Evolutionary conservation across 192 early-diverging fungal species (phyloP), one percentile per base, ranked within the genome.

Genomic region (Phycomyces blakesleeanus): DNA sequence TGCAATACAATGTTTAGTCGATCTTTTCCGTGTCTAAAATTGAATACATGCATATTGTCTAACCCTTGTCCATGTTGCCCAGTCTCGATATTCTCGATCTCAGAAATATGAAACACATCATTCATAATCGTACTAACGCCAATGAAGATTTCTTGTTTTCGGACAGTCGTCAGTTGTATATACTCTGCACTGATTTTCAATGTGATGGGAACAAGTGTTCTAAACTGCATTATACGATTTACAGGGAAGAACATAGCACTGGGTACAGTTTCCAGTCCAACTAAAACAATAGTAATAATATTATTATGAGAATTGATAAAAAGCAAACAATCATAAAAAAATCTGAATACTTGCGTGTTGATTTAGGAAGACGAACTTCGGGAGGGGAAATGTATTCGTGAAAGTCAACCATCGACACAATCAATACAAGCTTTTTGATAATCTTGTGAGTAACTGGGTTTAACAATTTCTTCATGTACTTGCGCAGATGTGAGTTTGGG

Each of bases 151-250:
- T 69, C 67, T 61, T 69, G 73, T 10, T 70, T 75, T 11, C 67
- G 63, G 59, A 83, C 81, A 37, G 81, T 80, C 55, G 81, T 86
- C 38, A 98, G 82, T 70, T 95, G 91, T 52, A 98, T 85, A 7
- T 81, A 85, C 52, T 98, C 93, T 5, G 80, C 73, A 10, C 87
- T 83, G 63, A 98, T 79, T 74, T 92, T 92, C 60, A 98, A 78
- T 26, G 85, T 83, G 37, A 94, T 91, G 12, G 91, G 89, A 51
- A 90, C 59, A 15, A 81, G 77, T 20, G 81, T 66, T 34, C 83
- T 76, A 40, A 85, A 82, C 26, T 82, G 88, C 25, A 83, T 82
- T n/a, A 93, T 68, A 38, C 86, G 85, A 20, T 81, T 82, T 15
- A 92, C 87, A 2, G 89, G 89, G 44, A 77, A 74, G 52, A 88